Evolutionary conservation across 805 yeast species (phyloP).

Genomic region (Diddensiella santjacobensis): DNA sequence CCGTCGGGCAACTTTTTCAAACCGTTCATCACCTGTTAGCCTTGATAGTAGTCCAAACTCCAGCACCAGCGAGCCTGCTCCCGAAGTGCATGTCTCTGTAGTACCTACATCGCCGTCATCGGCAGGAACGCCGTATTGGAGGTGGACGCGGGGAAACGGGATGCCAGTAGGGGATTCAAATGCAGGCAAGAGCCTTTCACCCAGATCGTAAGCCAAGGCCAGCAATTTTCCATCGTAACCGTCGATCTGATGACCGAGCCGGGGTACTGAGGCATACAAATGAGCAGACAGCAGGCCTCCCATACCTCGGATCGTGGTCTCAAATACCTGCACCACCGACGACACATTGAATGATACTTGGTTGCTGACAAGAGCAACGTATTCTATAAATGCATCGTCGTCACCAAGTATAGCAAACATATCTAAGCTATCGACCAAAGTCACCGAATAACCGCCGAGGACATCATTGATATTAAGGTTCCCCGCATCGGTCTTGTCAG

Average conservation of each 20-base stretch:
- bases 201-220: slow-evolving; percentile 69
- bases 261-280: slow-evolving; percentile 54
- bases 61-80: slow-evolving; percentile 77
- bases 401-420: slow-evolving; percentile 72
- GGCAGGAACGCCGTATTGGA: slow-evolving; percentile 46
- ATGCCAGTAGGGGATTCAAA: slow-evolving; percentile 58
- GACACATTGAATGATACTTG: slow-evolving; percentile 53
- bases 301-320: slow-evolving; percentile 71
- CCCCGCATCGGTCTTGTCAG: slow-evolving; percentile 50
- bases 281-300: slow-evolving; percentile 84
- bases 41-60: slow-evolving; percentile 75
- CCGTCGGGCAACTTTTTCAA: slow-evolving; percentile 55
- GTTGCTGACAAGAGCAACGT: slow-evolving; percentile 40
- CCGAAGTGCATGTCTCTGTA: slow-evolving; percentile 78
- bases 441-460: slow-evolving; percentile 75
- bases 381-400: slow-evolving; percentile 48
- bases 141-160: slow-evolving; percentile 78
- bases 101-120: slow-evolving; percentile 21
- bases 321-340: slow-evolving; percentile 82
- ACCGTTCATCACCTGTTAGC: slow-evolving; percentile 69
- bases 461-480: slow-evolving; percentile 74
- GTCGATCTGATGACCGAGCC: slow-evolving; percentile 40
- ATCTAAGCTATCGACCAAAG: slow-evolving; percentile 76
- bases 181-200: slow-evolving; percentile 64
- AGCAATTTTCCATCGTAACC: slow-evolving; percentile 72